Base-by-base conservation (phyloP, 345 rosid genomes). In the Populus euphratica region DNA sequence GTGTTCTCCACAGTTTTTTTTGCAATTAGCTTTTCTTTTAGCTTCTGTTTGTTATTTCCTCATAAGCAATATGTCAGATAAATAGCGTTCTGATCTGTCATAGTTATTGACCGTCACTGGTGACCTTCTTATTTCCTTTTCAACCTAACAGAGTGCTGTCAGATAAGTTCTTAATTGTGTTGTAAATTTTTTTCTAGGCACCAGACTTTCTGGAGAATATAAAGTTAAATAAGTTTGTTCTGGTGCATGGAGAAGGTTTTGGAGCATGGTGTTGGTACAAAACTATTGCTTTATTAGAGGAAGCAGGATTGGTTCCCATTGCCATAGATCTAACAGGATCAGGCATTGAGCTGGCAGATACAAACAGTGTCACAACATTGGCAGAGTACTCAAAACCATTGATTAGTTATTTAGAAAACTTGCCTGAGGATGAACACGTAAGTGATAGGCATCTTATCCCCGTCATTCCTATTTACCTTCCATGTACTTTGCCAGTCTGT, bases 191-290 rank as follows among this genome's bases (percentile, higher is more conserved):
- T 11, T 70, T 3, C 88, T 41, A 95, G 99, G 90, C 81, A 69
- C 81, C 89, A 23, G 97, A 92, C 54, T 82, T 89, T 84, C 70
- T 88, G 82, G 97, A 93, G 84, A 86, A 85, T 68, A 71, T 95
- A 68, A 86, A 81, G 62, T 80, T 84, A 50, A 95, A 86, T 82
- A 95, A 85, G 73, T 73, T 93, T 20, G 83, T 95, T 21, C 66
- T 95, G 74, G 83, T 95, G 71, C 98, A 95, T 16, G 99, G 99
- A 80, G 99, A 91, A 86, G 99, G 99, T 1, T 95, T 92, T 87
- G 99, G 99, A 62, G 99, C 99, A 25, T 95, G 99, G 99, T 93
- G 98, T 86, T 95, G 99, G 99, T 95, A 95, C 83, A 93, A 95
- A 83, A 89, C 91, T 8, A 84, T 95, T 78, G 90, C 94, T 77